Conservation (phyloP, 768 basidiomycete species). For the Tylopilus sp. region DNA sequence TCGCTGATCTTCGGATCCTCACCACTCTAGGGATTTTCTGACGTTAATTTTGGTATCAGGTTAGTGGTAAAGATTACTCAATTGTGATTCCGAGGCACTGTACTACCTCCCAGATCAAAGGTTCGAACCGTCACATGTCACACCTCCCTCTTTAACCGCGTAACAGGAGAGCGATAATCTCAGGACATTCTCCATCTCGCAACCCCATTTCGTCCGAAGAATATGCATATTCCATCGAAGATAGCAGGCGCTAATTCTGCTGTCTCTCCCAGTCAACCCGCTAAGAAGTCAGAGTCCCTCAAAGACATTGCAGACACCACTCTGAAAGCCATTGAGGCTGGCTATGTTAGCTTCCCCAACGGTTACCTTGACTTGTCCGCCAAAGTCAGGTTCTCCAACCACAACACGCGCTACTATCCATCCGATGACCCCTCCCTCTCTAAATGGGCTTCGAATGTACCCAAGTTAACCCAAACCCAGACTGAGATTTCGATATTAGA, state of each 20-base stretch:
- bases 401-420: slow-evolving; percentile 51
- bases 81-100: too few relatives aligned
- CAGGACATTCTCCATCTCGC: too few relatives aligned
- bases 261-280: neutral
- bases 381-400: slow-evolving; percentile 32
- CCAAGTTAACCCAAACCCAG: slow-evolving; percentile 8
- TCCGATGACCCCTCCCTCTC: slow-evolving; percentile 45
- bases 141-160: too few relatives aligned
- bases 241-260: neutral
- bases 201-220: neutral
- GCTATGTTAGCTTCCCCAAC: slow-evolving; percentile 35
- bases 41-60: too few relatives aligned
- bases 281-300: slow-evolving; percentile 14
- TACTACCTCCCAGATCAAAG: too few relatives aligned
- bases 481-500: slow-evolving; percentile 50
- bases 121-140: too few relatives aligned
- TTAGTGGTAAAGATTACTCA: too few relatives aligned
- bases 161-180: neutral
- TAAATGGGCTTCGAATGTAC: slow-evolving; percentile 37
- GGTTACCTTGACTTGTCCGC: slow-evolving; percentile 34
- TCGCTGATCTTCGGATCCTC: too few relatives aligned
- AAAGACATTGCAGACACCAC: slow-evolving; percentile 51
- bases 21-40: too few relatives aligned
- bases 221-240: slow-evolving; percentile 1
- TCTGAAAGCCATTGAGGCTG: slow-evolving; percentile 44